A percentile compares a stretch with the other conserved stretches of the same genome.
These are phyloP conservation scores for Lycium ferocissimum DNA, from an alignment of 257 asterid genomes.

Conservation along the genomic window DNA sequence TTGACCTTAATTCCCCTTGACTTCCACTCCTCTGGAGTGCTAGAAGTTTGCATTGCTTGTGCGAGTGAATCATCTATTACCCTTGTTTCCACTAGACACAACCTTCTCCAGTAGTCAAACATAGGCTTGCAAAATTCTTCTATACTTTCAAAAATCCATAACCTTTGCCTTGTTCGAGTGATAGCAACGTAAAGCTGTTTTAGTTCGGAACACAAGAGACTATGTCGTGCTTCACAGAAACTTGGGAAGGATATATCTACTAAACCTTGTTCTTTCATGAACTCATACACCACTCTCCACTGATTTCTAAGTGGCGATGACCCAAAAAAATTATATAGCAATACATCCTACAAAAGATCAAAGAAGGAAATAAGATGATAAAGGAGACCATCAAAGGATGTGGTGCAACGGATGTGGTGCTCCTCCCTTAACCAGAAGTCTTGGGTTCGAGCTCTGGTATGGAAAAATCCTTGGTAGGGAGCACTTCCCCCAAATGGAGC, in stretches of 20 bases:
- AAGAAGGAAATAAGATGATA: background rate
- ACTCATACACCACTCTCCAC: conserved; percentile 76
- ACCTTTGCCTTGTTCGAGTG: conserved; percentile 71
- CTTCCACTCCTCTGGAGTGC: conserved; percentile 77
- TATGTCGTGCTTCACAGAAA: conserved; percentile 57
- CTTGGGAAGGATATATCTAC: conserved; percentile 55
- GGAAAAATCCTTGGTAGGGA: too few species aligned
- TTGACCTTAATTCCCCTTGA: conserved; percentile 65
- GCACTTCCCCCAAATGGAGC: too few species aligned
- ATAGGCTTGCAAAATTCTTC: conserved; percentile 62
- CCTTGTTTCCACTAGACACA: conserved; percentile 59
- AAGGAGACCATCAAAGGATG: background rate
- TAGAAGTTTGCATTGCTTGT: conserved; percentile 65
- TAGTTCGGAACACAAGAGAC: conserved; percentile 67
- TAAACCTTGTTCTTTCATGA: conserved; percentile 49
- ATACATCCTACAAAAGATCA: conserved; percentile 58
- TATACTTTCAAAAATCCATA: conserved; percentile 72
- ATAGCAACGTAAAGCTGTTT: conserved; percentile 72
- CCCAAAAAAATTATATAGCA: conserved; percentile 67
- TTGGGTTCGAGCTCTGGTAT: too few species aligned
- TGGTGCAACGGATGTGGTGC: too few species aligned
- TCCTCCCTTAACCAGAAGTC: too few species aligned
- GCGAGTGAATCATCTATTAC: conserved; percentile 61
- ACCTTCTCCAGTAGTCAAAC: conserved; percentile 65
- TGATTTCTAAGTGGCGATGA: conserved; percentile 65